Evolutionary conservation across 257 asterid species (phyloP).

Genomic region (Datura wrightii): DNA sequence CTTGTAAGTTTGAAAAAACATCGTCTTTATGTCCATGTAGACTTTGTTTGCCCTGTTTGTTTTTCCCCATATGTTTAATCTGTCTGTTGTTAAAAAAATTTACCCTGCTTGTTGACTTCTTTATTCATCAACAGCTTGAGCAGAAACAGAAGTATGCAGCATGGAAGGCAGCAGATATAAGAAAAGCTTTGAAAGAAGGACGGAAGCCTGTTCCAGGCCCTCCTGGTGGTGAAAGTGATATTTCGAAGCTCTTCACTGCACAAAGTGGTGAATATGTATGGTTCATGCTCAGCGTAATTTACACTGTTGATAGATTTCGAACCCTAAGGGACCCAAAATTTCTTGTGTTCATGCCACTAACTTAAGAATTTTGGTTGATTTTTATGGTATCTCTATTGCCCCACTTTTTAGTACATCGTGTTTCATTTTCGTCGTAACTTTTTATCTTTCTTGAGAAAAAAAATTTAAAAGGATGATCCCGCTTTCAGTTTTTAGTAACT

Average conservation of each 20-base stretch:
- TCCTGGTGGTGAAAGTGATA: slow-evolving; percentile 81
- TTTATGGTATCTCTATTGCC: neutral
- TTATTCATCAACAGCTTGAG: slow-evolving; percentile 63
- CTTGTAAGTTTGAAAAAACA: neutral
- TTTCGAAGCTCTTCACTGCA: slow-evolving; percentile 50
- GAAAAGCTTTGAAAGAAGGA: slow-evolving; percentile 98
- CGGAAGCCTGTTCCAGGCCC: slow-evolving; percentile 93
- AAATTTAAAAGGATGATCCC: neutral
- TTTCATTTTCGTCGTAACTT: neutral
- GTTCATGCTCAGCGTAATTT: slow-evolving; percentile 23
- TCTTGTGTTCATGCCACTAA: neutral
- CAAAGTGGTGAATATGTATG: slow-evolving; percentile 57
- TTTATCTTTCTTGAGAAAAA: neutral
- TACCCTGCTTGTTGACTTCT: neutral
- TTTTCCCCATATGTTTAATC: neutral
- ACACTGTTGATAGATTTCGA: neutral
- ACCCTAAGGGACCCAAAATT: neutral
- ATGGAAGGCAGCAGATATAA: slow-evolving; percentile 99
- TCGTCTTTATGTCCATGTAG: neutral
- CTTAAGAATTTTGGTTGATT: neutral
- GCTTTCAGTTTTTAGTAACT: neutral
- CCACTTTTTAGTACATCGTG: neutral
- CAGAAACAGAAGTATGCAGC: slow-evolving; percentile 97
- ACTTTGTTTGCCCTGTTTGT: neutral
- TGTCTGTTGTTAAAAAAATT: neutral